Evolutionary conservation across 768 basidiomycete species (phyloP).

Genomic region (Pleurotus eryngii): DNA sequence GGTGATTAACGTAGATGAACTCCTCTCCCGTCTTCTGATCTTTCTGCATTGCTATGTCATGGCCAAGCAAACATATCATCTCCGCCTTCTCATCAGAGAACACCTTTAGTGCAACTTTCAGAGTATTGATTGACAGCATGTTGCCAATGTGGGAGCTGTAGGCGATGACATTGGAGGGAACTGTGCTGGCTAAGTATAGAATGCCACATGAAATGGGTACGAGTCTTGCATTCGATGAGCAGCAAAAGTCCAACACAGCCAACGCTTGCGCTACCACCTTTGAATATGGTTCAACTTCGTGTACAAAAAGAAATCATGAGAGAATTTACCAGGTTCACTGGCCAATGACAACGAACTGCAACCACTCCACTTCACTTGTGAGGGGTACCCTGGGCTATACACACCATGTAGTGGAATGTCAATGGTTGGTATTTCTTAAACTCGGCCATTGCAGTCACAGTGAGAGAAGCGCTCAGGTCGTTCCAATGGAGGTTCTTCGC

Average conservation of each 20-base stretch:
- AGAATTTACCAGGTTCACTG: too few species aligned
- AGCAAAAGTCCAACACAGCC: conserved; percentile 15
- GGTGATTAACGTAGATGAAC: background rate
- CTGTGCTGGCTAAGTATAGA: conserved; percentile 14
- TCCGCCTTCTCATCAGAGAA: too few species aligned
- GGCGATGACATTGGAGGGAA: conserved; percentile 12
- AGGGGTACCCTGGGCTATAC: background rate
- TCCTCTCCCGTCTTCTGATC: conserved; percentile 7
- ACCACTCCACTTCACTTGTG: background rate
- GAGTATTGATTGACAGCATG: background rate
- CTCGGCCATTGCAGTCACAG: background rate
- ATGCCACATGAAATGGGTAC: conserved; percentile 15
- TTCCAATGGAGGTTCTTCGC: too few species aligned
- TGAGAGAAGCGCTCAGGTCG: too few species aligned
- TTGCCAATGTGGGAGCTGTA: conserved; percentile 12
- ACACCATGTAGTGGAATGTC: conserved; percentile 2
- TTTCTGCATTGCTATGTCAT: too few species aligned
- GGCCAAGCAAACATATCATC: too few species aligned
- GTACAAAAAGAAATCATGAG: background rate
- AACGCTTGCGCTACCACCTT: conserved; percentile 12
- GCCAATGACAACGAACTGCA: too few species aligned
- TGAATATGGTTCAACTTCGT: background rate
- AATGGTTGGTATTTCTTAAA: conserved; percentile 5
- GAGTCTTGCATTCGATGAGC: conserved; percentile 12
- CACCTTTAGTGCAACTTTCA: too few species aligned